A percentile compares a stretch with the other conserved stretches of the same genome.
Conservation (phyloP, 257 asterid species). For the Scutellaria galericulata region DNA sequence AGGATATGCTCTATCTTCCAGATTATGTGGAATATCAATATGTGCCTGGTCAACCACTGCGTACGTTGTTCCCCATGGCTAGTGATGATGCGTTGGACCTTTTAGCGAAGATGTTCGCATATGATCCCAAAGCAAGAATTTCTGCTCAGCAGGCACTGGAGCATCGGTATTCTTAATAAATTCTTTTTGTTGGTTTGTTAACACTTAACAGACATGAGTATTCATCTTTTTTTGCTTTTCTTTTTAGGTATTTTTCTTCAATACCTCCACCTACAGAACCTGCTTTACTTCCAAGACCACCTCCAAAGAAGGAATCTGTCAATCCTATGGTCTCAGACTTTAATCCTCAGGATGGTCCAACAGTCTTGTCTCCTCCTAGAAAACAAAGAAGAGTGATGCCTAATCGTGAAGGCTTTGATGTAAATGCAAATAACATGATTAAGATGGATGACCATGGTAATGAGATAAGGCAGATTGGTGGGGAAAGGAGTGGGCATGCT, state of each 20-base stretch:
- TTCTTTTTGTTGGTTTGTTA: slow-evolving; percentile 21
- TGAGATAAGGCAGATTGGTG: slow-evolving; percentile 61
- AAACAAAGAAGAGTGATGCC: slow-evolving; percentile 96
- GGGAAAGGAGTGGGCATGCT: slow-evolving; percentile 73
- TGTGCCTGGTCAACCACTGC: slow-evolving; percentile 63
- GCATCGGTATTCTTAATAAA: slow-evolving; percentile 66
- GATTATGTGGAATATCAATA: slow-evolving; percentile 86
- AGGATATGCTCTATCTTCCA: slow-evolving; percentile 89
- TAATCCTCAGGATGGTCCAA: slow-evolving; percentile 73
- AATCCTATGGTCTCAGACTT: slow-evolving; percentile 61
- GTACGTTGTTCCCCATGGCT: slow-evolving; percentile 90
- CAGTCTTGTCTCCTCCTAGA: slow-evolving; percentile 94
- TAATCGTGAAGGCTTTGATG: slow-evolving; percentile 75
- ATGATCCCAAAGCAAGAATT: slow-evolving; percentile 91
- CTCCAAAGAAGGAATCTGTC: slow-evolving; percentile 71
- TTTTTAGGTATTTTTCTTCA: slow-evolving; percentile 78
- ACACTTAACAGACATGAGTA: slow-evolving; percentile 21
- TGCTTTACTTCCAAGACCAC: slow-evolving; percentile 88
- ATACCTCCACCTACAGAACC: slow-evolving; percentile 93
- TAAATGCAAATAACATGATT: slow-evolving; percentile 50
- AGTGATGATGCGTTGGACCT: slow-evolving; percentile 91
- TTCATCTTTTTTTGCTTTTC: slow-evolving; percentile 26
- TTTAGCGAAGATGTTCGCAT: slow-evolving; percentile 80
- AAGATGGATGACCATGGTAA: slow-evolving; percentile 64
- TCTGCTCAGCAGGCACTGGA: slow-evolving; percentile 95